Base-by-base conservation (phyloP, 2,329 filamentous ascomycete genomes). In the Huntiella decipiens region DNA sequence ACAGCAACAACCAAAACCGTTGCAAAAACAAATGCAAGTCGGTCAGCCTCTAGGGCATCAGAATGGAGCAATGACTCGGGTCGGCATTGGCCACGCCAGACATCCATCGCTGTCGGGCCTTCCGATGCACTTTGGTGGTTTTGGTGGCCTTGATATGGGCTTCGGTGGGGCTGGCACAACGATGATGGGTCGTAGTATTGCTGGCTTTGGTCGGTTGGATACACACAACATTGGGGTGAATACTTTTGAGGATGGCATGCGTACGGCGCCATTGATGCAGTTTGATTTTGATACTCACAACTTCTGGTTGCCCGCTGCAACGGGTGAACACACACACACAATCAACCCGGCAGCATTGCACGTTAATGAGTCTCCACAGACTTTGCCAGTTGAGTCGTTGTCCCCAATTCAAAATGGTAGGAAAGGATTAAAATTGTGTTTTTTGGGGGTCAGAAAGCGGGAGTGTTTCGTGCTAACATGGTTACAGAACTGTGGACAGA, bases 341-440 rank as follows among this genome's bases (percentile, higher is more conserved):
- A 76, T 82, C 59, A 80, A 82, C 57, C 77, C 77, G 38, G 79
- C 77, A 54, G 75, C 75, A 37, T 66, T 98, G 50, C 87, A 95
- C 60, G 92, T 88, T 60, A 84, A 74, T 55, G 82, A 84, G 55
- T 83, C 81, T 40, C 77, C 22, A 28, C 22, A 28, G 6, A 28
- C 6, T 28, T 28, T 28, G 22, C 22, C 22, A 28, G 22, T 7
- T 3, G 77, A 78, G 52, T 66, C 73, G 38, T 67, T 80, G 59
- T 66, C 70, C 35, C 60, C 66, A 13, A 64, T 68, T n/a, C 62
- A 80, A 52, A 86, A 94, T 44, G 82, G 88, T 53, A 73, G 68
- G 53, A 84, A 91, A 58, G 82, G 86, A 55, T 96, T 79, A 79
- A 49, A 79, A 39, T 3, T 37, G 17, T n/a, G 43, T 11, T n/a